phyloP scores from a whole-genome alignment of 306 rosid genomes.

The Adenanthera pavonina region DNA sequence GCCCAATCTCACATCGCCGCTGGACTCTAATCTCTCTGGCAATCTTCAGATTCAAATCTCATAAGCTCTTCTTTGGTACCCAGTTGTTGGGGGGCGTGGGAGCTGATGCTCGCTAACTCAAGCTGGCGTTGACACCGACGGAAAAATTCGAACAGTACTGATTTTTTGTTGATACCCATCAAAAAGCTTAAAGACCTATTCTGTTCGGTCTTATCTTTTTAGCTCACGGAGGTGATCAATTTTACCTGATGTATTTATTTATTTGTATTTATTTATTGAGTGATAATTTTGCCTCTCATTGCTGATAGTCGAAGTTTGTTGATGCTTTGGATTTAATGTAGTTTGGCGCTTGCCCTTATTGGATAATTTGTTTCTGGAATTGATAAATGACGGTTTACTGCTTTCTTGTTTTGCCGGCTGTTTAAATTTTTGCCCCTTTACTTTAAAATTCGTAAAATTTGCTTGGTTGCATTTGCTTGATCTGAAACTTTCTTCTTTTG shows the following conservation, averaged over 20 bases:
- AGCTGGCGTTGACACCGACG: not conserved
- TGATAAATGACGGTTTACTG: not conserved
- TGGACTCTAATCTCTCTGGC: not conserved
- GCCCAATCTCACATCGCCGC: constrained; percentile 1
- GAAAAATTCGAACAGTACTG: not conserved
- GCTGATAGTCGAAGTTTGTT: not conserved
- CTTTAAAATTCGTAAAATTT: not conserved
- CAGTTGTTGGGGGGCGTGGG: not conserved
- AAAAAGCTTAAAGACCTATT: not conserved
- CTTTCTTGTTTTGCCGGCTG: not conserved
- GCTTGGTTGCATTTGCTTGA: constrained; percentile 4
- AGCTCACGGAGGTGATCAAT: constrained; percentile 28
- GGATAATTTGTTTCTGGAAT: not conserved
- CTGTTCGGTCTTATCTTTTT: not conserved
- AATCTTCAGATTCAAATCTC: constrained; percentile 10
- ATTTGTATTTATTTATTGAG: not conserved
- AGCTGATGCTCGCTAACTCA: not conserved
- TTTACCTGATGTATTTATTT: not conserved
- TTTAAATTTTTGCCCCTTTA: not conserved
- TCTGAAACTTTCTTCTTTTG: constrained; percentile 32
- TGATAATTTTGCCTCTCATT: not conserved
- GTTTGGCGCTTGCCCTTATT: not conserved
- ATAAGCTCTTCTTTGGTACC: not conserved
- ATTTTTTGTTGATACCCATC: not conserved
- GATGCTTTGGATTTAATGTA: not conserved